Percentiles rank a stretch among this genome's conserved stretches.
Evolutionary conservation across 495 filamentous ascomycete species (phyloP).

Genomic region (Achaetomiella virescens): DNA sequence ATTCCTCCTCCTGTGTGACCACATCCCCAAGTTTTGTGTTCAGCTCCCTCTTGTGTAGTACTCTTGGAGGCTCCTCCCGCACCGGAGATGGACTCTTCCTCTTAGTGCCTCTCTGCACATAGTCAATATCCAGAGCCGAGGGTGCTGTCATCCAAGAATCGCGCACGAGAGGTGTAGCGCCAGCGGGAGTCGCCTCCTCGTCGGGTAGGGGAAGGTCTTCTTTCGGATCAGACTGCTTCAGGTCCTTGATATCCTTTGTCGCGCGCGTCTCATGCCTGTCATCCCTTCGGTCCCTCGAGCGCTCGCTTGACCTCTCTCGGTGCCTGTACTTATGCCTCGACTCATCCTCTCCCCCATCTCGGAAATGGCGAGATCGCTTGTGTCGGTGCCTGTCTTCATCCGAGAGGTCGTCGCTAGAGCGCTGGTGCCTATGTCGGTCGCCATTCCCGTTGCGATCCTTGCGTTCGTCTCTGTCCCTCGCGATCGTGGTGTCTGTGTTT

Average conservation of each 20-base stretch:
- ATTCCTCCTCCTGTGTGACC: slow-evolving; percentile 15
- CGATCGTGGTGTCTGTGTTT: slow-evolving; percentile 28
- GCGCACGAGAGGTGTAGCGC: slow-evolving; percentile 35
- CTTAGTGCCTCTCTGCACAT: slow-evolving; percentile 61
- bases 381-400: slow-evolving; percentile 37
- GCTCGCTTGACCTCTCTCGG: slow-evolving; percentile 16
- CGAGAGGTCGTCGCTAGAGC: slow-evolving; percentile 35
- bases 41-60: slow-evolving; percentile 74
- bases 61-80: slow-evolving; percentile 63
- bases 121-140: slow-evolving; percentile 74
- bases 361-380: slow-evolving; percentile 44
- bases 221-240: slow-evolving; percentile 42
- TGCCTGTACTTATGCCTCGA: slow-evolving; percentile 29
- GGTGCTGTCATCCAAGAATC: slow-evolving; percentile 96
- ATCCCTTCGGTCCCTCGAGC: slow-evolving; percentile 13
- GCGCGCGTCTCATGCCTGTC: slow-evolving; percentile 8
- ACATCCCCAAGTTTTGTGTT: slow-evolving; percentile 60
- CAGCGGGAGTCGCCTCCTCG: slow-evolving; percentile 34
- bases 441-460: slow-evolving; percentile 22
- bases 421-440: slow-evolving; percentile 24
- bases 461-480: slow-evolving; percentile 28
- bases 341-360: slow-evolving; percentile 32
- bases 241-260: slow-evolving; percentile 27
- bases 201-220: slow-evolving; percentile 42
- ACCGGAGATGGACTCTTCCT: slow-evolving; percentile 44